These are phyloP conservation scores for Rutstroemia sp. DNA, from an alignment of 2,329 filamentous ascomycete species.

Conservation along the genomic window DNA sequence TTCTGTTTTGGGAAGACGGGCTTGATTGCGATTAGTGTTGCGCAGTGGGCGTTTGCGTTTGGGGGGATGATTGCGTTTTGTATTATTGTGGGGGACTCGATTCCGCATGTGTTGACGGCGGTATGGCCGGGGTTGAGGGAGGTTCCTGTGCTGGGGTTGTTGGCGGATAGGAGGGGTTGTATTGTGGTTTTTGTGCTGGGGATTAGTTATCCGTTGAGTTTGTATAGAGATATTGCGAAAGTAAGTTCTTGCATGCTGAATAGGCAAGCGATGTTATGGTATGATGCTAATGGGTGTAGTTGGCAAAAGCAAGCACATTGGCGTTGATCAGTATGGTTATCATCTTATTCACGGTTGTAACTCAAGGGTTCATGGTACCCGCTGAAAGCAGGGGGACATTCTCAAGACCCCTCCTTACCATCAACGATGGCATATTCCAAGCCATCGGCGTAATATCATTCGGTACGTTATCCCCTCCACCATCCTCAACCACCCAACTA, in stretches of 20 bases:
- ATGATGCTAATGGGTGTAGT: conserved; percentile 38
- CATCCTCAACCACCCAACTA: conserved; percentile 16
- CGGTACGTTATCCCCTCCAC: conserved; percentile 44
- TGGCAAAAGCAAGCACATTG: conserved; percentile 91
- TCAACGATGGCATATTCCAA: conserved; percentile 87
- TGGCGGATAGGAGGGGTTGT: conserved; percentile 73
- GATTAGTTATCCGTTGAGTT: conserved; percentile 81
- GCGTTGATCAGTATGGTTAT: conserved; percentile 88
- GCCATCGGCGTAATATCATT: conserved; percentile 98
- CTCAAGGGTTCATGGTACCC: conserved; percentile 72
- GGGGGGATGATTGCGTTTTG: conserved; percentile 98
- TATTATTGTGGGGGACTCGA: conserved; percentile 93
- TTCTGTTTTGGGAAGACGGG: conserved; percentile 88
- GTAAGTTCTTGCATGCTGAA: conserved; percentile 37
- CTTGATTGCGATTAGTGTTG: conserved; percentile 78
- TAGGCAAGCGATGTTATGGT: neutral
- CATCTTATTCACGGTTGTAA: conserved; percentile 81
- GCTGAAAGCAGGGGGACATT: conserved; percentile 65
- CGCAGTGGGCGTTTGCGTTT: conserved; percentile 98
- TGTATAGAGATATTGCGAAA: conserved; percentile 97
- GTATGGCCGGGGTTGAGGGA: conserved; percentile 69
- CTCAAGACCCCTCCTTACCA: conserved; percentile 59
- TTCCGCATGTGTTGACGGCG: conserved; percentile 79
- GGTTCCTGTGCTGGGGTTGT: conserved; percentile 70
- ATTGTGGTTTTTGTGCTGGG: conserved; percentile 84